Evolutionary conservation across 1,284 basidiomycete genomes (phyloP), one percentile per base, ranked within the genome.

Genomic region (Ustilago tritici): DNA sequence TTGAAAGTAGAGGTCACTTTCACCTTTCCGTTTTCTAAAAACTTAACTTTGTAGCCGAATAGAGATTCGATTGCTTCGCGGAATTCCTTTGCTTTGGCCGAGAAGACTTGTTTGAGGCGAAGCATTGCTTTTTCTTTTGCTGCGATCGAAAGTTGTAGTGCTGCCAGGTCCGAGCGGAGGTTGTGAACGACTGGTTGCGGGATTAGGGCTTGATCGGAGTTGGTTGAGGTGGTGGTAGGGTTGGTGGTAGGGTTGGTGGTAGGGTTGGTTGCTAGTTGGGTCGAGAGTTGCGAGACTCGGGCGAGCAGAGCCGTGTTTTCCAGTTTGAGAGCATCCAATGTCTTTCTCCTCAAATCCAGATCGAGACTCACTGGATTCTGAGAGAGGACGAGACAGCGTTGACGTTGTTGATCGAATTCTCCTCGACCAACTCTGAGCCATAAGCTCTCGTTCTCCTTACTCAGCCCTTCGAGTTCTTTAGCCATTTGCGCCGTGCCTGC

Each of bases 1-100:
- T 89, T 88, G 85, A 91, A 94, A 65, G 92, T 88, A n/a, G 91
- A 92, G 4, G 93, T 94, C 61, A 95, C 90, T 40, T 93, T 90
- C 49, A 95, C 91, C 74, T 93, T 91, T 0, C 93, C 93, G 61
- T 93, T 94, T 4, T 91, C 92, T 71, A 92, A 91, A 84, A 95
- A 95, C 1, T 91, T 91, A 41, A 95, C 88, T 85, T 94, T 94
- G 77, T 93, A 90, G 2, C 94, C 94, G 1, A 95, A 89, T 52
- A 95, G 91, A 0, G 91, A 90, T 0, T 91, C 90, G 56, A 95
- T 91, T 14, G 92, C 91, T 78, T 93, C 92, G 17, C 92, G 89
- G 86, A 95, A 94, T 82, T 95, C 93, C 56, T 90, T 89, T 4
- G 91, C 91, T 85, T 94, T 95, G 40, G 90, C 90, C 0, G 88